Evolutionary conservation across 2,329 filamentous ascomycete genomes (phyloP), one percentile per base, ranked within the genome.

Genomic region (Venturia asperata): DNA sequence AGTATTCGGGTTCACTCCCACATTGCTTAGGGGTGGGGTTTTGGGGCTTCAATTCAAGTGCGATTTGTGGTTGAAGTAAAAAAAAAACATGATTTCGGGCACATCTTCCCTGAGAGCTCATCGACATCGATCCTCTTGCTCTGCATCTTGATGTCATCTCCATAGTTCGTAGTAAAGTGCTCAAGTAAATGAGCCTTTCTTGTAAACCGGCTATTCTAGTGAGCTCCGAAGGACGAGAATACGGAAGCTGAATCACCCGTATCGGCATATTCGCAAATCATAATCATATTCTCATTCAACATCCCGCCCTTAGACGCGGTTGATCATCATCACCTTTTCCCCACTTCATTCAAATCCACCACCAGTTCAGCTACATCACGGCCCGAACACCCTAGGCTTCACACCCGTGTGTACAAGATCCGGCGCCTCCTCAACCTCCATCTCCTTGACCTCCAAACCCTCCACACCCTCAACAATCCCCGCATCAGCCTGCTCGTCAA

Each of bases 351-450:
- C 21, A 9, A 49, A 49, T n/a, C n/a, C 45, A 24, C 3, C 42
- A 9, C 42, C 15, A 6, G 5, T n/a, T 45, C 13, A 45, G n/a
- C 42, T 17, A 45, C 5, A 45, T 52, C 49, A 56, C 49, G 49
- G 49, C 19, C 49, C 49, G 34, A 56, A 56, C 49, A 56, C 49
- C 49, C 27, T 17, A 1, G 11, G 15, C 24, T 27, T 6, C 11
- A 11, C 6, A 17, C 13, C 52, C 61, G 27, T 24, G 37, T 64
- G 9, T 1, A 52, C 49, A 47, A 64, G 41, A 27, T 64, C 37
- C 47, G 63, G 63, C 52, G 30, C 52, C 27, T 60, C 52, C 27
- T 27, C 63, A 37, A 39, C 63, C 10, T 52, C 63, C 61, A 47
- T 43, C 15, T 63, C 43, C 45, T 63, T 49, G 13, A 47, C 39